A percentile compares a stretch with the other conserved stretches of the same genome.
Evolutionary conservation across 2,329 filamentous ascomycete species (phyloP).

Genomic region (Tolypocladium pustulatum): DNA sequence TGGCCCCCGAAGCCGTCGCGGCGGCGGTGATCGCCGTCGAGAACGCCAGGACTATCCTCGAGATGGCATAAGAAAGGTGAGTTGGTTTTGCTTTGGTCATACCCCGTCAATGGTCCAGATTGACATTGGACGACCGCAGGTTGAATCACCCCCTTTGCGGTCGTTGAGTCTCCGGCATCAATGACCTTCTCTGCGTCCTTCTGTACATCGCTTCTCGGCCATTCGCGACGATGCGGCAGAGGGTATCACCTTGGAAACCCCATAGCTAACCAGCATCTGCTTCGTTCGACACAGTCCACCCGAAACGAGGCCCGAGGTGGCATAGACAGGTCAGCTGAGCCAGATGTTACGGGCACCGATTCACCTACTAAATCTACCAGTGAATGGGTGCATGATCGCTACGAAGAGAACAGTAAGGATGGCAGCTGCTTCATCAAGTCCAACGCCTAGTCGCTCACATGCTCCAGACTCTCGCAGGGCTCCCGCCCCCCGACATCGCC

Average conservation of each 20-base stretch:
- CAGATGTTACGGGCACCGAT: neutral
- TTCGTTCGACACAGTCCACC: constrained; percentile 43
- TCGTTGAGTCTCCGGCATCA: constrained; percentile 15
- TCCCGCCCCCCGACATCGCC: constrained; percentile 30
- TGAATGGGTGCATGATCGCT: constrained; percentile 93
- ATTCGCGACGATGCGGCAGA: constrained; percentile 17
- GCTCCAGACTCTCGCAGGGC: constrained; percentile 26
- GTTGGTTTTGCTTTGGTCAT: neutral
- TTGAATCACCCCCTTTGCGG: constrained; percentile 22
- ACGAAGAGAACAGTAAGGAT: constrained; percentile 59
- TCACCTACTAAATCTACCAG: constrained; percentile 29
- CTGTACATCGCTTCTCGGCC: constrained; percentile 18
- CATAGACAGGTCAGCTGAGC: constrained; percentile 52
- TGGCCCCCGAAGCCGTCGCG: constrained; percentile 24
- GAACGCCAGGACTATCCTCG: constrained; percentile 48
- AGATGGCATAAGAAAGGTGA: constrained; percentile 85
- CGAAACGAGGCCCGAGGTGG: constrained; percentile 50
- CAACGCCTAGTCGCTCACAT: constrained; percentile 10
- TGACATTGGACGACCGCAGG: constrained; percentile 12
- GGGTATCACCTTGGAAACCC: constrained; percentile 23
- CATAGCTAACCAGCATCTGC: constrained; percentile 16
- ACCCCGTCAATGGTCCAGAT: neutral
- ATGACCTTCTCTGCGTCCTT: constrained; percentile 18
- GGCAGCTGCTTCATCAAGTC: neutral
- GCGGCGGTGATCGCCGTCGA: constrained; percentile 21